Evolutionary conservation across 306 rosid genomes (phyloP).

Genomic region (Ziziphus jujuba): DNA sequence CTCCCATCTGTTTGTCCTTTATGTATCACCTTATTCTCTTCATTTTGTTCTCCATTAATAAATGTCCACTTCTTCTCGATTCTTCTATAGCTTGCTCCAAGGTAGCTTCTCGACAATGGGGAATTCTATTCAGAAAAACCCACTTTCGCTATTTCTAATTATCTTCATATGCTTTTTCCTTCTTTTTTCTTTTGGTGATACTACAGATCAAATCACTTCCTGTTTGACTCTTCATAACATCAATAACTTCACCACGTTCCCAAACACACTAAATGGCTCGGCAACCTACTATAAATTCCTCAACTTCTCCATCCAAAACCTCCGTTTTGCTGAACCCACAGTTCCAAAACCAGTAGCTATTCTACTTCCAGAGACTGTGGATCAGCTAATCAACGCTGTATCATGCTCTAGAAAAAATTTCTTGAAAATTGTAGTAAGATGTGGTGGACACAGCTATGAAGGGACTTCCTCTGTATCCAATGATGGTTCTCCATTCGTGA

Average conservation of each 20-base stretch:
- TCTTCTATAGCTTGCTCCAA: conserved; percentile 12
- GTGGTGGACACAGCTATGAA: conserved; percentile 88
- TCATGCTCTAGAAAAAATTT: conserved; percentile 45
- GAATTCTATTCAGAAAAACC: not conserved
- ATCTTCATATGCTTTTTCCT: conserved; percentile 12
- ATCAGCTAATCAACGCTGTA: conserved; percentile 42
- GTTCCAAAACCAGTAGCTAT: conserved; percentile 62
- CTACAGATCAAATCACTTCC: conserved; percentile 26
- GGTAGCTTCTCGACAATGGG: conserved; percentile 32
- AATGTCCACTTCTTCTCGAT: conserved; percentile 10
- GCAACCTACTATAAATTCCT: conserved; percentile 50
- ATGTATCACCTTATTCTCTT: conserved; percentile 30
- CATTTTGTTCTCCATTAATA: conserved; percentile 14
- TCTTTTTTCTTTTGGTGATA: conserved; percentile 30
- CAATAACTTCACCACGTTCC: conserved; percentile 54
- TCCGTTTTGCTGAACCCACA: conserved; percentile 42
- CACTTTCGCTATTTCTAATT: conserved; percentile 16
- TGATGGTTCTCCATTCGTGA: conserved; percentile 47
- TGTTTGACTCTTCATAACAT: conserved; percentile 53
- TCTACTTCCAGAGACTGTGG: conserved; percentile 55
- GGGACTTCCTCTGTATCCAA: conserved; percentile 61
- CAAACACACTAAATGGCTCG: conserved; percentile 28
- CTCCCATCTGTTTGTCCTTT: conserved; percentile 41
- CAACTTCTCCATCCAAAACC: conserved; percentile 70
- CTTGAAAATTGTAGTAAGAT: conserved; percentile 46